A percentile compares a stretch with the other conserved stretches of the same genome.
Conservation (phyloP, 1,139 yeast species). For the Debaryomycetaceae sp. region DNA sequence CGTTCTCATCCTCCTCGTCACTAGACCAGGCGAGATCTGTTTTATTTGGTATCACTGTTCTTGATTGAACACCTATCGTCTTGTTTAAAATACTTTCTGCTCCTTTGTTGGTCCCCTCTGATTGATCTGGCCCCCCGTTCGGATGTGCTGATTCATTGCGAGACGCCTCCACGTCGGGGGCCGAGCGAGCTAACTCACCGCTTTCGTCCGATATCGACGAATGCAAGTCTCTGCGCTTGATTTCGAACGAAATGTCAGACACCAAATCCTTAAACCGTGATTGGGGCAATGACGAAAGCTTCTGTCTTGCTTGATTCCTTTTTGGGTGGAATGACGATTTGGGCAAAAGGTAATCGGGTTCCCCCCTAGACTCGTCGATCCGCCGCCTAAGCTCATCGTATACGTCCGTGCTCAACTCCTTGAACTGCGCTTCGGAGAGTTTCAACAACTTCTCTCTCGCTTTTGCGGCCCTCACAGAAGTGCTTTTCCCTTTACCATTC, state of each 20-base stretch:
- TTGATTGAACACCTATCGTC: slow-evolving; percentile 49
- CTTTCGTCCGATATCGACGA: slow-evolving; percentile 9
- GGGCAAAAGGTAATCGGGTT: slow-evolving; percentile 66
- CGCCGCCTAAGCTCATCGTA: slow-evolving; percentile 86
- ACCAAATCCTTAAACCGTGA: slow-evolving; percentile 85
- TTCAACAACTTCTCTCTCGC: slow-evolving; percentile 84
- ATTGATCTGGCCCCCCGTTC: neutral
- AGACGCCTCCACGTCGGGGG: slow-evolving; percentile 2
- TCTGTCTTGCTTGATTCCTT: slow-evolving; percentile 93
- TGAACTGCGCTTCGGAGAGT: slow-evolving; percentile 78
- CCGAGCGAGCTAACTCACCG: slow-evolving; percentile 4
- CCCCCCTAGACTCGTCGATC: slow-evolving; percentile 49
- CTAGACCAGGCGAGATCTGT: slow-evolving; percentile 81
- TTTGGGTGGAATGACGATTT: slow-evolving; percentile 82
- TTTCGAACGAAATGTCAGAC: slow-evolving; percentile 83
- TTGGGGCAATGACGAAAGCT: slow-evolving; percentile 80
- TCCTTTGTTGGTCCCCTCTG: neutral
- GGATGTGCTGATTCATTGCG: slow-evolving; percentile 1
- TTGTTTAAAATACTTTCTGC: slow-evolving; percentile 19
- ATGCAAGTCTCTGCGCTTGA: slow-evolving; percentile 70
- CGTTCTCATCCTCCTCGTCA: slow-evolving; percentile 52
- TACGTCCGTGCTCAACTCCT: slow-evolving; percentile 88
- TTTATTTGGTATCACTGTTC: slow-evolving; percentile 70
- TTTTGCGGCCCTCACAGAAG: slow-evolving; percentile 61
- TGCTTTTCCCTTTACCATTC: slow-evolving; percentile 37